phyloP scores from a whole-genome alignment of 345 rosid genomes.

The Eucalyptus curtisii region DNA sequence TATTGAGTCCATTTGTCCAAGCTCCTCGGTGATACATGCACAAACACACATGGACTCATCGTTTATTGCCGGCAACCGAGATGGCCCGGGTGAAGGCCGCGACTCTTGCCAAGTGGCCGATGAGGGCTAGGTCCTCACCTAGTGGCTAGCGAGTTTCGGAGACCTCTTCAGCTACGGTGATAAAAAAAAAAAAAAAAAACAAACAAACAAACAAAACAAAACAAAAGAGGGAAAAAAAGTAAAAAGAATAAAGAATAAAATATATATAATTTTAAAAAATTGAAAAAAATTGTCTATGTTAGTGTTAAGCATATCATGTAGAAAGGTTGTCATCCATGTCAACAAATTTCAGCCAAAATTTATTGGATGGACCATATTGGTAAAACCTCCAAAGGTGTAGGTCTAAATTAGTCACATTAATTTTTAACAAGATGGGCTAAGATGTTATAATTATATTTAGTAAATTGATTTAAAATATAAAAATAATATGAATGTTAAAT shows the following conservation, averaged over 20 bases:
- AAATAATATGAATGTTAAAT: no score
- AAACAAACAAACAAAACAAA: no score
- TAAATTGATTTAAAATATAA: neutral
- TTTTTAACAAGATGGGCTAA: neutral
- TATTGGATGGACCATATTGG: no score
- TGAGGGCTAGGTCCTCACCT: neutral
- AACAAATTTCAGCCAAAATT: accelerated
- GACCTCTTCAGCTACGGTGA: accelerated
- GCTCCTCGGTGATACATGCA: neutral
- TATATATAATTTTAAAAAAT: no score
- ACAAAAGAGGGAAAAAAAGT: accelerated
- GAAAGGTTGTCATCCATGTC: no score
- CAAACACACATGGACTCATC: neutral
- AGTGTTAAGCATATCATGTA: accelerated
- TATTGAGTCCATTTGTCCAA: neutral
- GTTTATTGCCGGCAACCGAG: accelerated
- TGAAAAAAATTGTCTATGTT: no score
- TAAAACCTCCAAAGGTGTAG: neutral
- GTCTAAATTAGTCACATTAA: neutral
- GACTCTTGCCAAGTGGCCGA: no score
- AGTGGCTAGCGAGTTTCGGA: accelerated
- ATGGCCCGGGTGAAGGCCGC: accelerated
- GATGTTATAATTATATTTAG: no score
- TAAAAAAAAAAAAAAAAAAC: no score
- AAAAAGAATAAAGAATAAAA: no score